phyloP scores from a whole-genome alignment of 1,284 basidiomycete species.

The Coniophora puteana region DNA sequence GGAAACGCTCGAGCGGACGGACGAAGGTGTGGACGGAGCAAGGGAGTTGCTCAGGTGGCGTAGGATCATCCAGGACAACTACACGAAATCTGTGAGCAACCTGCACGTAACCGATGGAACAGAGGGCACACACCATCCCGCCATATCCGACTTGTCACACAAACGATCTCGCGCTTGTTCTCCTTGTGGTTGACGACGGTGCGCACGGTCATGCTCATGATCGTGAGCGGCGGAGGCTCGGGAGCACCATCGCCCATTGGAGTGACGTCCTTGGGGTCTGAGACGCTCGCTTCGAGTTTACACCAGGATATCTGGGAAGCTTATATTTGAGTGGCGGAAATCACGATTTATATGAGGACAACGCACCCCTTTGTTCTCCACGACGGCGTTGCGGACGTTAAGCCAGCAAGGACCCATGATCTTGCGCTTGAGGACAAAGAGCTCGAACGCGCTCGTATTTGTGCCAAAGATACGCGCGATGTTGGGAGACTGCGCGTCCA shows the following conservation, averaged over 20 bases:
- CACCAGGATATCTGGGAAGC: slow-evolving; percentile 87
- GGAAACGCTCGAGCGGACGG: slow-evolving; percentile 91
- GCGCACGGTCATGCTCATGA: slow-evolving; percentile 88
- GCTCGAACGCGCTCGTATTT: slow-evolving; percentile 89
- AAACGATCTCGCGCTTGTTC: slow-evolving; percentile 93
- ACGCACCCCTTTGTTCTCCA: slow-evolving; percentile 76
- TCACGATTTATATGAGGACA: not conserved
- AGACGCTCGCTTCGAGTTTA: slow-evolving; percentile 86
- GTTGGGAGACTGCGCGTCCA: slow-evolving; percentile 74
- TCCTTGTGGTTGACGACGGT: slow-evolving; percentile 93
- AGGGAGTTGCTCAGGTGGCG: slow-evolving; percentile 81
- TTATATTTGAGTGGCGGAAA: slow-evolving; percentile 3
- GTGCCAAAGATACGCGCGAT: slow-evolving; percentile 92
- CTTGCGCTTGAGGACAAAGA: slow-evolving; percentile 93
- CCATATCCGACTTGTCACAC: slow-evolving; percentile 85
- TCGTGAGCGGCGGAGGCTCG: slow-evolving; percentile 86
- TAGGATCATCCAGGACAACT: slow-evolving; percentile 89
- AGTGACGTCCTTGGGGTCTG: slow-evolving; percentile 86
- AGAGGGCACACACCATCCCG: slow-evolving; percentile 62
- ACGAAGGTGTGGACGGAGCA: slow-evolving; percentile 88
- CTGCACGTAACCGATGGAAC: not conserved
- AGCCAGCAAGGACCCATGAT: slow-evolving; percentile 99
- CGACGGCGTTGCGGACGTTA: slow-evolving; percentile 69
- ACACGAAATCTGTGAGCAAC: slow-evolving; percentile 4
- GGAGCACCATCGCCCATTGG: slow-evolving; percentile 79